Evolutionary conservation across 2,329 filamentous ascomycete species (phyloP), one percentile per base, ranked within the genome.

Genomic region (Aschersonia sp.): DNA sequence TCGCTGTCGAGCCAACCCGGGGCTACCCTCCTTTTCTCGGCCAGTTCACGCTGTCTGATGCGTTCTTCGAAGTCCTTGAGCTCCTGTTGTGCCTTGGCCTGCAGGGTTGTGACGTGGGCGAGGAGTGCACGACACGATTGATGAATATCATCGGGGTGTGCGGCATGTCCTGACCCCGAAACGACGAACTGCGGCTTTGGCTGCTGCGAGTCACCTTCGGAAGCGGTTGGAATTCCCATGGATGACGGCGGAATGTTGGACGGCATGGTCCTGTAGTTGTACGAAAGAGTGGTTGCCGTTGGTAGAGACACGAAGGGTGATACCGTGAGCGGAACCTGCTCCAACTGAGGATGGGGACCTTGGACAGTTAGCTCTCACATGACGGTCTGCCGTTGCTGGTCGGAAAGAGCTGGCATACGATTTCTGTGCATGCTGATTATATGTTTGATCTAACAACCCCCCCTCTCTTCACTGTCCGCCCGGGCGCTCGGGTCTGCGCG

Each of bases 281-380:
- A 97, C 30, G 92, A 90, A 6, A 98, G 79, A 0, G 89, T 95
- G 22, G 89, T 85, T 30, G 90, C 84, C 32, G 86, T 83, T 9
- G 92, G 92, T 32, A 98, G 82, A 50, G 83, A 84, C 57, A 97
- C 79, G 69, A 95, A 95, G 30, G 92, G 92, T 4, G 90, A 95
- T 43, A 97, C 88, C 45, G 88, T 94, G 48, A 98, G 71, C 32
- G 92, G 88, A 41, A 97, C 81, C 68, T 98, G 92, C 54, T 89
- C 85, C 44, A 98, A 80, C 53, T 95, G 79, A 12, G 84, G 86
- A 67, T 95, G 88, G 12, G 87, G 81, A 54, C 77, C 84, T 87
- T 52, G n/a, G 41, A 44, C 30, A 53, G 45, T 58, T 49, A 57
- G 49, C 9, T 42, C 40, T 10, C 14, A n/a, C 9, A 14, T 44